These are phyloP conservation scores for Xylariaceae sp. DNA, from an alignment of 2,329 filamentous ascomycete species.

Conservation along the genomic window DNA sequence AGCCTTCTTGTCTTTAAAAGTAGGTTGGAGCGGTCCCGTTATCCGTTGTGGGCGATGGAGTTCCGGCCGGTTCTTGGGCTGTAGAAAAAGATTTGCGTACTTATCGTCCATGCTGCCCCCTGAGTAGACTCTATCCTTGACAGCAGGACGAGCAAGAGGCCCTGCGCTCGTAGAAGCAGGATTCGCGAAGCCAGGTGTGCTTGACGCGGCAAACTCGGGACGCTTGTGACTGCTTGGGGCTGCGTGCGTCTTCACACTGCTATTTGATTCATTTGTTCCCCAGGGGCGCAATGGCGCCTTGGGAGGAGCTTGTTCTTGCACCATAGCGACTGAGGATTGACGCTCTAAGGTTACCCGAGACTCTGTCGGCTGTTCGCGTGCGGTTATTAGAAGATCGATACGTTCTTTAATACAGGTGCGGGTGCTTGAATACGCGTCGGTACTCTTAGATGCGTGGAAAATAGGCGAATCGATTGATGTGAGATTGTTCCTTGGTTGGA, in stretches of 20 bases:
- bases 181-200: constrained; percentile 25
- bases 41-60: constrained; percentile 60
- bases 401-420: not conserved
- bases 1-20: constrained; percentile 54
- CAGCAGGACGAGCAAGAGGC: constrained; percentile 31
- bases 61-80: constrained; percentile 61
- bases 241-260: constrained; percentile 10
- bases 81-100: constrained; percentile 59
- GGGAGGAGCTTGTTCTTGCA: constrained; percentile 53
- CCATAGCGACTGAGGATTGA: constrained; percentile 45
- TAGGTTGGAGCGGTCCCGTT: constrained; percentile 54
- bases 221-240: constrained; percentile 9
- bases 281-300: constrained; percentile 51
- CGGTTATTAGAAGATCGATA: too few relatives aligned
- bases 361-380: not conserved
- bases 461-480: constrained; percentile 32
- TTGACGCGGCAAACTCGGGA: not conserved
- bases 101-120: constrained; percentile 54
- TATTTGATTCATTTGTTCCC: constrained; percentile 38
- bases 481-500: constrained; percentile 42
- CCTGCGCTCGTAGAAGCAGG: constrained; percentile 14
- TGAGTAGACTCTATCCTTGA: constrained; percentile 36
- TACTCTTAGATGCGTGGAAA: constrained; percentile 24
- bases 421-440: not conserved
- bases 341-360: constrained; percentile 12